Conservation (phyloP, 371 early-diverging fungal species). For the Sporodiniella umbellata region DNA sequence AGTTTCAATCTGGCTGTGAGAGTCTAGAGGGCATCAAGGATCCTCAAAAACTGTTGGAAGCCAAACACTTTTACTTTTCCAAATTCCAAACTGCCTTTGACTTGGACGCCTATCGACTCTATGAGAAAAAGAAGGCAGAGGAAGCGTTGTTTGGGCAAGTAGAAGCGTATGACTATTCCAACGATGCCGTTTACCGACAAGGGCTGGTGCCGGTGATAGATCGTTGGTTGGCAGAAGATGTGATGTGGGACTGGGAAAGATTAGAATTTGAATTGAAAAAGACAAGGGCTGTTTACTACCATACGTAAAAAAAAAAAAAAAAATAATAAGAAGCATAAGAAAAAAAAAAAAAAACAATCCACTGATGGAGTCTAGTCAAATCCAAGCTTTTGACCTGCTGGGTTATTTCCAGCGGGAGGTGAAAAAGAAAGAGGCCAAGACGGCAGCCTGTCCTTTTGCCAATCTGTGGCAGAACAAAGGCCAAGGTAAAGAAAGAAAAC, state of each 20-base stretch:
- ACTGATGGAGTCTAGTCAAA: conserved; percentile 21
- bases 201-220: conserved; percentile 47
- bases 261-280: conserved; percentile 48
- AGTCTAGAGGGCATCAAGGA: too few relatives aligned
- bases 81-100: conserved; percentile 42
- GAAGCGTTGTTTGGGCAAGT: conserved; percentile 37
- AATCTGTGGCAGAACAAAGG: conserved; percentile 57
- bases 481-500: conserved; percentile 27
- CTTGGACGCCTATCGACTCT: conserved; percentile 42
- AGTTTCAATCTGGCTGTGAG: conserved; percentile 43
- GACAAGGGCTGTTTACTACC: conserved; percentile 52
- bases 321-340: too few relatives aligned
- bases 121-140: conserved; percentile 28
- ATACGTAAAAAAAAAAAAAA: conserved; percentile 27
- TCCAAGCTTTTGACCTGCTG: conserved; percentile 42
- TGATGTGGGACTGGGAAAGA: conserved; percentile 42
- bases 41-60: conserved; percentile 41
- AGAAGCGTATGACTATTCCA: conserved; percentile 51
- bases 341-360: not conserved
- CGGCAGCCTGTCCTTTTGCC: conserved; percentile 58
- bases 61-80: conserved; percentile 56
- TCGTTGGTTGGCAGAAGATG: conserved; percentile 34
- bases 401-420: conserved; percentile 47
- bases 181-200: conserved; percentile 38
- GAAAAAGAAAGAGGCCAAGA: conserved; percentile 32